Evolutionary conservation across 306 rosid species (phyloP).

Genomic region (Alnus glutinosa): DNA sequence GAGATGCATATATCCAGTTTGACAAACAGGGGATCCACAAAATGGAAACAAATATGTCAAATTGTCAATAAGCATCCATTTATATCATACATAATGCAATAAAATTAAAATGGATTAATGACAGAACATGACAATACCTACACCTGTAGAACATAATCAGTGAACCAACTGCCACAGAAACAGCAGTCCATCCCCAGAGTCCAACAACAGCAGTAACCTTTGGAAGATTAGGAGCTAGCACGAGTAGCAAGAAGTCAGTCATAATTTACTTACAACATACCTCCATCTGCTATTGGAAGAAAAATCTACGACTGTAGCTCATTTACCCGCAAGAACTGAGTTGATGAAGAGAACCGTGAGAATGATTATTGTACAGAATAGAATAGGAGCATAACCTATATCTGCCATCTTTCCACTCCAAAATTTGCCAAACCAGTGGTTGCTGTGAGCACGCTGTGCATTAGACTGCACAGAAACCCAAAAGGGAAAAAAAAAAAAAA

Average conservation of each 20-base stretch:
- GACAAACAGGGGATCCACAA: background rate
- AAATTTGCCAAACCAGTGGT: conserved; percentile 53
- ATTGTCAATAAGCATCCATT: background rate
- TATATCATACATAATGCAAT: background rate
- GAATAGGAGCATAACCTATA: conserved; percentile 79
- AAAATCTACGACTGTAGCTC: conserved; percentile 24
- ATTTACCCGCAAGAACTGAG: conserved; percentile 75
- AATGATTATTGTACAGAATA: conserved; percentile 54
- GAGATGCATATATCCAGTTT: background rate
- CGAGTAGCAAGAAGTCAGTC: conserved; percentile 38
- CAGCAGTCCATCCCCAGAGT: conserved; percentile 82
- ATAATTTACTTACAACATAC: conserved; percentile 11
- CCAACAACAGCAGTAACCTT: conserved; percentile 88
- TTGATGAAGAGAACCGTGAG: conserved; percentile 64
- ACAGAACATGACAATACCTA: conserved; percentile 53
- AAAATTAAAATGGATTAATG: conserved; percentile 26
- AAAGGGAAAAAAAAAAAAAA: background rate
- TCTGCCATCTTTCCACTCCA: conserved; percentile 48
- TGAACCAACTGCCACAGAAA: conserved; percentile 57
- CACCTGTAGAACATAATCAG: conserved; percentile 82
- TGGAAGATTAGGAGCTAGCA: conserved; percentile 69
- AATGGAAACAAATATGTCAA: background rate
- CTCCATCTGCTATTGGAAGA: conserved; percentile 20
- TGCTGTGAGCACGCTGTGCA: conserved; percentile 54
- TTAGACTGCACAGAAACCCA: conserved; percentile 55